Evolutionary conservation across 805 yeast genomes (phyloP).

Genomic region (Metschnikowia reukaufii): DNA sequence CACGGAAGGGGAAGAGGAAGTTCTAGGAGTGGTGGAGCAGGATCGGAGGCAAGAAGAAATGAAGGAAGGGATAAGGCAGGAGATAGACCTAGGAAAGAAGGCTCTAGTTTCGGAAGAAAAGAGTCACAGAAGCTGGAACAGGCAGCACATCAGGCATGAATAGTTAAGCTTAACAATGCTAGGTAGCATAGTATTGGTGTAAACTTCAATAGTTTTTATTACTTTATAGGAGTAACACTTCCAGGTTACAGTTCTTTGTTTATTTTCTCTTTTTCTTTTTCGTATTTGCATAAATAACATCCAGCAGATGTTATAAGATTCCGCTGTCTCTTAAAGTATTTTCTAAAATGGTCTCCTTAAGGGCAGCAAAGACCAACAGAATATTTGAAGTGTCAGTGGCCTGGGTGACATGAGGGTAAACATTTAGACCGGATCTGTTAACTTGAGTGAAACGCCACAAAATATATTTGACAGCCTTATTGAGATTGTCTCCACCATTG

Average conservation of each 20-base stretch:
- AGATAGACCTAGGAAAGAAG: slow-evolving; percentile 14
- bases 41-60: slow-evolving; percentile 16
- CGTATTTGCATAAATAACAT: too few species aligned
- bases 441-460: slow-evolving; percentile 86
- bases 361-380: slow-evolving; percentile 80
- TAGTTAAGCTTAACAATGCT: too few species aligned
- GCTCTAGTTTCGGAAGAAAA: slow-evolving; percentile 1
- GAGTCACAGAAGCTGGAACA: not conserved
- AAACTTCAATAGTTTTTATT: too few species aligned
- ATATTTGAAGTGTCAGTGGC: slow-evolving; percentile 93
- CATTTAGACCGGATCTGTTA: slow-evolving; percentile 75
- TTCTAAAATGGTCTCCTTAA: slow-evolving; percentile 75
- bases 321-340: slow-evolving; percentile 77
- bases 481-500: slow-evolving; percentile 84
- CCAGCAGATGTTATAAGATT: slow-evolving; percentile 54
- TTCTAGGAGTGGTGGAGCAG: not conserved
- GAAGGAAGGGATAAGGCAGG: slow-evolving; percentile 15
- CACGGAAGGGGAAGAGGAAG: slow-evolving; percentile 17
- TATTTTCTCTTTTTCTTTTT: too few species aligned
- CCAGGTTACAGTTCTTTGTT: too few species aligned
- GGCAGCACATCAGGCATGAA: too few species aligned
- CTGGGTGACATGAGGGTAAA: slow-evolving; percentile 90
- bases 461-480: slow-evolving; percentile 88
- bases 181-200: too few species aligned
- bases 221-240: too few species aligned